A percentile compares a stretch with the other conserved stretches of the same genome.
phyloP scores from a whole-genome alignment of 768 basidiomycete genomes.

The Trametes cinnabarina region DNA sequence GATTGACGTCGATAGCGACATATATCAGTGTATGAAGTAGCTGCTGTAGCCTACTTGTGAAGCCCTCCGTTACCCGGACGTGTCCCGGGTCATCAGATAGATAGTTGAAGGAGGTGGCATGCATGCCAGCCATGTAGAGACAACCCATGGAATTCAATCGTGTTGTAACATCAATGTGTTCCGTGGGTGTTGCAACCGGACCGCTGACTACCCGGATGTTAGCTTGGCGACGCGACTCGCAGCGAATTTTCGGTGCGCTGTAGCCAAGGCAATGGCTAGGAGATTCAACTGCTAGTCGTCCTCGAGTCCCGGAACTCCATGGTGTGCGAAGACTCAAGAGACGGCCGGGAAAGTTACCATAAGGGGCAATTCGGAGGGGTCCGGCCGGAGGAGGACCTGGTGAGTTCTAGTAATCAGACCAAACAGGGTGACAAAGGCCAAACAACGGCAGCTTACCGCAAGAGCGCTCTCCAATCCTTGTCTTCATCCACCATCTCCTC shows the following conservation, averaged over 20 bases:
- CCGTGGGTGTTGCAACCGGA: not conserved
- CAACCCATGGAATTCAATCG: not conserved
- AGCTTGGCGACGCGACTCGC: too few relatives aligned
- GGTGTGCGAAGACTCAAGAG: too few relatives aligned
- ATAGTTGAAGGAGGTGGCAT: not conserved
- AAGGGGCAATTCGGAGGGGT: constrained; percentile 8
- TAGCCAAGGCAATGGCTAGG: too few relatives aligned
- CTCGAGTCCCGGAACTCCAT: too few relatives aligned
- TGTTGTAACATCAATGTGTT: not conserved
- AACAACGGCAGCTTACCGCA: constrained; percentile 13
- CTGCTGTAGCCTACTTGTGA: constrained; percentile 5
- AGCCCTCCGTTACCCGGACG: not conserved
- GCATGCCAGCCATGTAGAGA: not conserved
- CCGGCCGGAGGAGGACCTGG: constrained; percentile 14
- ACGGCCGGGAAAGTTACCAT: not conserved
- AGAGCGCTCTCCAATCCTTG: constrained; percentile 19
- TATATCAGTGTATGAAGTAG: not conserved
- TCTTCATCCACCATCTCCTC: constrained; percentile 28
- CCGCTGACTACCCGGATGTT: too few relatives aligned
- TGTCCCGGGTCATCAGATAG: not conserved
- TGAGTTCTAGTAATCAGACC: constrained; percentile 22
- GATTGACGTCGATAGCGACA: constrained; percentile 1
- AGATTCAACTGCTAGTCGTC: too few relatives aligned
- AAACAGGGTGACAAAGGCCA: constrained; percentile 23
- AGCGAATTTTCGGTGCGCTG: too few relatives aligned